These are phyloP conservation scores for Didymella sp. DNA, from an alignment of 2,329 filamentous ascomycete species.

Conservation along the genomic window DNA sequence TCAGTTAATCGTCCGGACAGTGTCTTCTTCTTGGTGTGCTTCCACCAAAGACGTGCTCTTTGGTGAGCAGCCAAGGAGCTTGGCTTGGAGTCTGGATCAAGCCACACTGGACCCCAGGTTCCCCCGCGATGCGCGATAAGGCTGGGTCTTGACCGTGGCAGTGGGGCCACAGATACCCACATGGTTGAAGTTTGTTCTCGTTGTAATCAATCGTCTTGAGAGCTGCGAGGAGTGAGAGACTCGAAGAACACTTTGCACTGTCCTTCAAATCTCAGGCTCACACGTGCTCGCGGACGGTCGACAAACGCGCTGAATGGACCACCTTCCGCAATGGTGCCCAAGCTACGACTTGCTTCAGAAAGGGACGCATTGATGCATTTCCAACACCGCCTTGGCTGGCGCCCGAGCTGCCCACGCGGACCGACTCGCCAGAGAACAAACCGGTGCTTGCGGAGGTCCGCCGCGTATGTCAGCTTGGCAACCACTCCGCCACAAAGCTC, in stretches of 20 bases:
- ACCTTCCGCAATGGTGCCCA: slow-evolving; percentile 2
- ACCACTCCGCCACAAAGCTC: slow-evolving; percentile 5
- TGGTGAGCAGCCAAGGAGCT: slow-evolving; percentile 39
- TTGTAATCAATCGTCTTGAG: background rate
- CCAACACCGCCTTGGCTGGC: slow-evolving; percentile 27
- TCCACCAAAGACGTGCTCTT: slow-evolving; percentile 10
- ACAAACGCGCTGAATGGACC: background rate
- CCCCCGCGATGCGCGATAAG: slow-evolving; percentile 24
- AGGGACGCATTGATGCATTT: slow-evolving; percentile 16
- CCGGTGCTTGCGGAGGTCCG: slow-evolving; percentile 5
- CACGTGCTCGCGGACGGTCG: background rate
- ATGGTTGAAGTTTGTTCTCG: background rate
- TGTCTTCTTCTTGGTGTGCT: slow-evolving; percentile 6
- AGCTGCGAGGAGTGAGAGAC: no score
- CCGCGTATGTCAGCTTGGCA: slow-evolving; percentile 11
- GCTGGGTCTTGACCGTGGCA: slow-evolving; percentile 5
- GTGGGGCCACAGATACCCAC: slow-evolving; percentile 9
- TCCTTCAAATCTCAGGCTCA: background rate
- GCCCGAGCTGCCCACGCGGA: slow-evolving; percentile 24
- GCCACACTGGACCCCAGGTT: slow-evolving; percentile 38
- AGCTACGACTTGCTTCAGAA: slow-evolving; percentile 19
- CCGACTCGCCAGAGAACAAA: slow-evolving; percentile 28
- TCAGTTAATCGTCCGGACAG: slow-evolving; percentile 4
- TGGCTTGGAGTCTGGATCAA: slow-evolving; percentile 44
- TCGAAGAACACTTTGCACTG: background rate